Conservation (phyloP, 2,329 filamentous ascomycete species). For the Clathrospora elynae region DNA sequence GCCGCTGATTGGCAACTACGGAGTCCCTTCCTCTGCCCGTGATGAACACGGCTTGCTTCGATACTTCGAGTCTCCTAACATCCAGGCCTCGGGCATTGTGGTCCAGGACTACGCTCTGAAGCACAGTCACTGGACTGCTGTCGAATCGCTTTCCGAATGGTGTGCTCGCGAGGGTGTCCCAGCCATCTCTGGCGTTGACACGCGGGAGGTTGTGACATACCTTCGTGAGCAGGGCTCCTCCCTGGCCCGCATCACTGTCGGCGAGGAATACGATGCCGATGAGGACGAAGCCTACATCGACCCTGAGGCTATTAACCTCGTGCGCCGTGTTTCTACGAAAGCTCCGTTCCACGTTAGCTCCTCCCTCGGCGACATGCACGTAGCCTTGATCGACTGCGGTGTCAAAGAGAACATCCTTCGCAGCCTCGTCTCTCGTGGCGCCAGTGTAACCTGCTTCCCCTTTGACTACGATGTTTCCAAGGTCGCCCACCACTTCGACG, state of each 20-base stretch:
- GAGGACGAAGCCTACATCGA: constrained; percentile 97
- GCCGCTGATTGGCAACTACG: constrained; percentile 97
- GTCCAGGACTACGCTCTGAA: constrained; percentile 91
- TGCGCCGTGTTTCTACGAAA: constrained; percentile 96
- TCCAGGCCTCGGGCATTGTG: constrained; percentile 94
- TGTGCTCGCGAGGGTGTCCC: constrained; percentile 95
- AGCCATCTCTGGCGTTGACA: constrained; percentile 95
- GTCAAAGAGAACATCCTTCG: constrained; percentile 99
- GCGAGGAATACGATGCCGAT: constrained; percentile 97
- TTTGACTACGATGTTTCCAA: constrained; percentile 98
- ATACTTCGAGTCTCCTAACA: constrained; percentile 98
- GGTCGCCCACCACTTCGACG: constrained; percentile 95
- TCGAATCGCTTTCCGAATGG: constrained; percentile 91
- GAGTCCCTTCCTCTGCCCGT: constrained; percentile 82
- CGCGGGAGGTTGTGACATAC: constrained; percentile 92
- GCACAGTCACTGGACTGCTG: constrained; percentile 98
- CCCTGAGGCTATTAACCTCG: constrained; percentile 94
- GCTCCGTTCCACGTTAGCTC: constrained; percentile 94
- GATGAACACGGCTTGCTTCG: constrained; percentile 90
- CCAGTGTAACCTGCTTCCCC: constrained; percentile 91
- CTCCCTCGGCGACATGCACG: constrained; percentile 79
- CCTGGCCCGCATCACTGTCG: constrained; percentile 89
- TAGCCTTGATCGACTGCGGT: constrained; percentile 95
- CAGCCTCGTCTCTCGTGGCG: constrained; percentile 87
- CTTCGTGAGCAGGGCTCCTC: constrained; percentile 97